Conservation (phyloP, 345 rosid genomes). For the Eucalyptus polyanthemos region DNA sequence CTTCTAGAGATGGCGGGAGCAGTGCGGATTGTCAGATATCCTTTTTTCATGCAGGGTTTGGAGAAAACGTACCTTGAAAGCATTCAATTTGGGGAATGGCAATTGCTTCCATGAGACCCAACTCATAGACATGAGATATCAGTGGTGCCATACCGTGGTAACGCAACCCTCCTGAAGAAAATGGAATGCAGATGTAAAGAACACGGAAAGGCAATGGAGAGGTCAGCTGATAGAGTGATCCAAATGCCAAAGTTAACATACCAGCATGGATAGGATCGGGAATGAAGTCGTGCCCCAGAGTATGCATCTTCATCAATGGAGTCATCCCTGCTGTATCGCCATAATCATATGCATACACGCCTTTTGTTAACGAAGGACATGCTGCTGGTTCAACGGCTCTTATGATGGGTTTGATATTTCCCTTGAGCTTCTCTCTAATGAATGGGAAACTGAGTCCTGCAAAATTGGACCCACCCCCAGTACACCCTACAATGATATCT, state of each 20-base stretch:
- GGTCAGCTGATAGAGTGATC: not conserved
- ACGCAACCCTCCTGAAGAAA: conserved; percentile 63
- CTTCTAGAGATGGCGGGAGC: not conserved
- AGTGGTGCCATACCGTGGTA: conserved; percentile 97
- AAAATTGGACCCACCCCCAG: conserved; percentile 94
- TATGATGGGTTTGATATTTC: conserved; percentile 70
- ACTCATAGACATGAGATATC: conserved; percentile 71
- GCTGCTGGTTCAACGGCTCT: conserved; percentile 87
- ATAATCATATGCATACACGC: conserved; percentile 78
- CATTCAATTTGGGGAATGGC: conserved; percentile 80
- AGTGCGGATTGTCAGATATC: not conserved
- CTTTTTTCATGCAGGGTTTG: not conserved
- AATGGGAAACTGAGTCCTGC: conserved; percentile 92
- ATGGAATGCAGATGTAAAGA: not conserved
- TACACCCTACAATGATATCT: conserved; percentile 84
- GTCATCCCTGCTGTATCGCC: conserved; percentile 90
- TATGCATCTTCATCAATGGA: conserved; percentile 99
- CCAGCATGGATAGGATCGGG: conserved; percentile 98
- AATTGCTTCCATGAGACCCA: conserved; percentile 82
- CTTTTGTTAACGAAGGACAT: conserved; percentile 86
- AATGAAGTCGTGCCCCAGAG: conserved; percentile 91
- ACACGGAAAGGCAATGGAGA: not conserved
- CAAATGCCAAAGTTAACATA: conserved; percentile 1
- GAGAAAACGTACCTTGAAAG: conserved; percentile 41
- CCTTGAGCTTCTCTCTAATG: conserved; percentile 78